Percentiles rank a stretch among this genome's conserved stretches.
phyloP scores from a whole-genome alignment of 805 yeast genomes.

The Candida dajiaensis region DNA sequence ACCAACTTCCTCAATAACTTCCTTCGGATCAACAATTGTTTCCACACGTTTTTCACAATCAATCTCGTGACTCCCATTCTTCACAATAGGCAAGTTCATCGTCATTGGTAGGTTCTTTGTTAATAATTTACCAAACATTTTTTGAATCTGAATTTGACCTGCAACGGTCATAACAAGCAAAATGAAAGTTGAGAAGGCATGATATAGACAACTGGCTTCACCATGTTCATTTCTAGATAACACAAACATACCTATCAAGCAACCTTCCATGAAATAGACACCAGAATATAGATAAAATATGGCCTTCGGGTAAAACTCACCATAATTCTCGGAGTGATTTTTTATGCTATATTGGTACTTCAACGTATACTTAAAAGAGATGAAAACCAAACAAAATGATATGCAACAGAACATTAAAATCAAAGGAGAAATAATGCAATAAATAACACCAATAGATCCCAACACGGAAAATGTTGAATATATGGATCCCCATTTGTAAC shows the following conservation, averaged over 20 bases:
- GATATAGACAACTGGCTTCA: slow-evolving; percentile 37
- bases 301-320: slow-evolving; percentile 68
- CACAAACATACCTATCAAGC: slow-evolving; percentile 71
- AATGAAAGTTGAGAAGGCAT: slow-evolving; percentile 47
- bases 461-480: slow-evolving; percentile 75
- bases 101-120: slow-evolving; percentile 31
- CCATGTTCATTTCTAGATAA: slow-evolving; percentile 48
- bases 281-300: slow-evolving; percentile 76
- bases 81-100: background rate
- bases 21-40: background rate
- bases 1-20: background rate
- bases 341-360: slow-evolving; percentile 47
- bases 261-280: slow-evolving; percentile 71
- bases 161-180: slow-evolving; percentile 49
- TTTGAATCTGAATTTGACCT: slow-evolving; percentile 48
- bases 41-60: background rate
- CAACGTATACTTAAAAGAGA: slow-evolving; percentile 68
- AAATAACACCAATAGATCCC: slow-evolving; percentile 73
- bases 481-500: slow-evolving; percentile 69
- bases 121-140: slow-evolving; percentile 31
- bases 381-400: slow-evolving; percentile 48
- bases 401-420: slow-evolving; percentile 56
- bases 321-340: slow-evolving; percentile 59
- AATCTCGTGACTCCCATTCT: background rate
- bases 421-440: slow-evolving; percentile 74